phyloP scores from a whole-genome alignment of 371 early-diverging fungal genomes.

The Mucor irregularis region DNA sequence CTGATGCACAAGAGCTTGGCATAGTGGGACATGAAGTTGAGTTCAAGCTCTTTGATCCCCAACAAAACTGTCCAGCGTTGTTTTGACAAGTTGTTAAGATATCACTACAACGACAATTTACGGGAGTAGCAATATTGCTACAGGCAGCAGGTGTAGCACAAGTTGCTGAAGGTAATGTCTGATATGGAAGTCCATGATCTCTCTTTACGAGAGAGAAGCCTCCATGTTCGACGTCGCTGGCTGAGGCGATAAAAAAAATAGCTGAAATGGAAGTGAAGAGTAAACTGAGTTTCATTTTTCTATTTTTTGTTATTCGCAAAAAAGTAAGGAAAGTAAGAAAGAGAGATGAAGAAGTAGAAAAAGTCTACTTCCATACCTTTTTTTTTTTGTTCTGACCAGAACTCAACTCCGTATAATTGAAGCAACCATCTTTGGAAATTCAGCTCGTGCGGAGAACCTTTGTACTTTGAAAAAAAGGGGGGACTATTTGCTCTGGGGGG shows the following conservation, averaged over 20 bases:
- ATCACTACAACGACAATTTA: slow-evolving; percentile 39
- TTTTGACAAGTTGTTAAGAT: slow-evolving; percentile 35
- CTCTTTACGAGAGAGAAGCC: slow-evolving; percentile 27
- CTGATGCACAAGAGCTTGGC: slow-evolving; percentile 28
- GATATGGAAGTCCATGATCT: slow-evolving; percentile 40
- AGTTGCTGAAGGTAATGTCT: slow-evolving; percentile 28
- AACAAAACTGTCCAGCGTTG: slow-evolving; percentile 33
- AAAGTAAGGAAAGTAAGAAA: slow-evolving; percentile 7
- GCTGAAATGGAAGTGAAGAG: slow-evolving; percentile 15
- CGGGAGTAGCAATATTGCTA: slow-evolving; percentile 25
- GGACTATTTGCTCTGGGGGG: background rate
- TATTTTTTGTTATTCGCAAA: background rate
- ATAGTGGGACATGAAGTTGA: slow-evolving; percentile 32
- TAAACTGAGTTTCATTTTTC: slow-evolving; percentile 30
- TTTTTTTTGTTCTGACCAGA: too few relatives aligned
- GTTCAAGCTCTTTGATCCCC: slow-evolving; percentile 40
- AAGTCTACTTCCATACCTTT: too few relatives aligned
- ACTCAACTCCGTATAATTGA: slow-evolving; percentile 20
- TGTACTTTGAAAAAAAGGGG: background rate
- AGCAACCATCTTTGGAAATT: background rate
- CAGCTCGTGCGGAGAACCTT: too few relatives aligned
- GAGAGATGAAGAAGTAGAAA: slow-evolving; percentile 9
- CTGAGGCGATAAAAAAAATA: slow-evolving; percentile 10
- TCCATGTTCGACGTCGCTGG: background rate
- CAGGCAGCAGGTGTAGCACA: slow-evolving; percentile 35